Conservation (phyloP, 768 basidiomycete genomes). For the Antrodiella citrinella region DNA sequence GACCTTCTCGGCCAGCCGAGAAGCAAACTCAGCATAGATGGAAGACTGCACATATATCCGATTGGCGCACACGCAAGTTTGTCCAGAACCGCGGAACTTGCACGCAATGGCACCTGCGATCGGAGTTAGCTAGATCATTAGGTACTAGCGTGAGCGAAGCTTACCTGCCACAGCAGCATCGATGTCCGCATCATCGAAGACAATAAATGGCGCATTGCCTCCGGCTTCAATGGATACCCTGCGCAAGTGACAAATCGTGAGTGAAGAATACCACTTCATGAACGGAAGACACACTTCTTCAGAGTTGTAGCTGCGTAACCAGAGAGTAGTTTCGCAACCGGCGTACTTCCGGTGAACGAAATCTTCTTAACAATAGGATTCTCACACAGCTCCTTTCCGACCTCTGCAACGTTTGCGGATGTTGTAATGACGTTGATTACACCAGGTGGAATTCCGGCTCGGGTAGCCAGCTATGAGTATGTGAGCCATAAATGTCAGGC, state of each 20-base stretch:
- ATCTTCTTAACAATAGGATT: conserved; percentile 82
- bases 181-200: conserved; percentile 94
- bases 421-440: conserved; percentile 94
- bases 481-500: no score
- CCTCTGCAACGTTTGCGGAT: conserved; percentile 72
- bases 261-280: background rate
- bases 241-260: no score
- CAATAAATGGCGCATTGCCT: conserved; percentile 93
- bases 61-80: conserved; percentile 86
- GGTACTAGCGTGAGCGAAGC: conserved; percentile 4
- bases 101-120: conserved; percentile 54
- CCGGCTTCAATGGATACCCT: conserved; percentile 79
- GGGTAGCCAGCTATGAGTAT: conserved; percentile 65
- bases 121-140: no score
- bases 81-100: conserved; percentile 78
- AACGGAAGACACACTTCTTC: conserved; percentile 51
- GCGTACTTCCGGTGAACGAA: conserved; percentile 84
- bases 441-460: conserved; percentile 92
- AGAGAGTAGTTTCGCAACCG: conserved; percentile 71
- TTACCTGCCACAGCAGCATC: conserved; percentile 83
- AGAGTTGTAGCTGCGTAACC: conserved; percentile 66
- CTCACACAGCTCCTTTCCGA: conserved; percentile 92
- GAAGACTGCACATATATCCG: conserved; percentile 88
- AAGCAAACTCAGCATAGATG: conserved; percentile 89
- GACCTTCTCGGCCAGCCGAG: conserved; percentile 78